Conservation (phyloP, 1,284 basidiomycete genomes). For the Apiotrichum gracile region DNA sequence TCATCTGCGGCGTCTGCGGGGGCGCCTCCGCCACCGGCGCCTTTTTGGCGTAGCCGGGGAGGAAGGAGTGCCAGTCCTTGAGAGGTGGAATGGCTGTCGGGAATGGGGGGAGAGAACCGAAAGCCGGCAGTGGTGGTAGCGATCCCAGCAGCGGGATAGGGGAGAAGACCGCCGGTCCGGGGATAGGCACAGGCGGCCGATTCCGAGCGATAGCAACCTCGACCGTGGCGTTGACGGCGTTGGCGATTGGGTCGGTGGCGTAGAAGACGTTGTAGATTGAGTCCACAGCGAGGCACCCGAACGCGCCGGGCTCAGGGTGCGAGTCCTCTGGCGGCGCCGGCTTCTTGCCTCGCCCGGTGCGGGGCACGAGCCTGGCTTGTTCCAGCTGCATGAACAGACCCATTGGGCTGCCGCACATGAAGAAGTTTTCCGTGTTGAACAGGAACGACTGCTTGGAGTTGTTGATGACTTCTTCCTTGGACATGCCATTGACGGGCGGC, state of each 20-base stretch:
- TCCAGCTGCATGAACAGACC: conserved; percentile 54
- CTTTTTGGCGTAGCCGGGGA: conserved; percentile 9
- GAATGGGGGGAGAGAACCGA: conserved; percentile 23
- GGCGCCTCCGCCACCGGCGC: conserved; percentile 4
- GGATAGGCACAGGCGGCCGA: conserved; percentile 48
- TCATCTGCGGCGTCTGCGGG: conserved; percentile 15
- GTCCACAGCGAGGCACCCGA: conserved; percentile 54
- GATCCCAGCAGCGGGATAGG: conserved; percentile 26
- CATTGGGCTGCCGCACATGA: conserved; percentile 53
- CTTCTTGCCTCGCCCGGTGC: conserved; percentile 51
- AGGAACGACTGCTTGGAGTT: conserved; percentile 44
- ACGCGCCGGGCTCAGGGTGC: conserved; percentile 49
- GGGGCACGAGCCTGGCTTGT: conserved; percentile 53
- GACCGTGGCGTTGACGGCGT: conserved; percentile 44
- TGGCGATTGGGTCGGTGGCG: conserved; percentile 52
- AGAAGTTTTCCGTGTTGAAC: conserved; percentile 52
- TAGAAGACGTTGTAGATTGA: conserved; percentile 53
- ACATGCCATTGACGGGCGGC: conserved; percentile 43
- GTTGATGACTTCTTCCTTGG: conserved; percentile 35
- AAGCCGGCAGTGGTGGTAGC: conserved; percentile 18
- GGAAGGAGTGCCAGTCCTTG: conserved; percentile 31
- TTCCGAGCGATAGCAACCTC: conserved; percentile 41
- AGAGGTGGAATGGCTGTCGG: conserved; percentile 23
- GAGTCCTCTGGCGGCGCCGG: conserved; percentile 18
- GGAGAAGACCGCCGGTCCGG: conserved; percentile 43